Evolutionary conservation across 1,284 basidiomycete species (phyloP), one percentile per base, ranked within the genome.

Genomic region (Cutaneotrichosporon spelunceum): DNA sequence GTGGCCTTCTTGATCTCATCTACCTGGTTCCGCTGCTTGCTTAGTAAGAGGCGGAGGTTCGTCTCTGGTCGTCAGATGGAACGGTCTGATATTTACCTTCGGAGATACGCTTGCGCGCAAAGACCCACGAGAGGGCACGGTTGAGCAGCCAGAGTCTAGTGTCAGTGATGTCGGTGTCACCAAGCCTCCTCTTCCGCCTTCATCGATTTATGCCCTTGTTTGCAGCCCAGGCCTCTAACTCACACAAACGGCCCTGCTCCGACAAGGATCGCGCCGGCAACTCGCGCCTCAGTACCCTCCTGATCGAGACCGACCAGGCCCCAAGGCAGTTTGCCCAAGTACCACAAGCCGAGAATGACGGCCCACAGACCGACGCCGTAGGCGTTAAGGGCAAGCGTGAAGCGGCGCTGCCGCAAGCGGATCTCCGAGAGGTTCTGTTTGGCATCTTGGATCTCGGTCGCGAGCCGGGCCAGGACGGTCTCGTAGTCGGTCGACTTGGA

Each of bases 1-100:
- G 93, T 97, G 71, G 91, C 93, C 80, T 92, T 90, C 83, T 99
- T 99, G 70, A 99, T 90, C 72, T 97, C 94, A 68, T 96, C 94
- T 30, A 99, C 85, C 75, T 92, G 94, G 44, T 85, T 84, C 39
- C 90, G 86, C 69, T 94, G 92, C 72, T 89, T 83, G 71, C 88
- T 88, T 68, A 90, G 84, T 13, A 97, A 82, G 0, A 81, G 76
- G 63, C 88, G 87, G 19, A 99, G 82, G 13, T 87, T 86, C 71
- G 86, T 89, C 76, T 98, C 94, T 93, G 70, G 10, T 16, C 14
- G 33, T 44, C 8, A 59, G 34, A 21, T 13, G 19, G 48, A 48
- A n/a, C 13, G 8, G 14, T 30, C 8, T 29, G 10, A 27, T 34
- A 30, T n/a, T n/a, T 34, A 93, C 93, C 92, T 84, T 98, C 94